Base-by-base conservation (phyloP, 23 red algal species). In the Gracilaria gracilis region DNA sequence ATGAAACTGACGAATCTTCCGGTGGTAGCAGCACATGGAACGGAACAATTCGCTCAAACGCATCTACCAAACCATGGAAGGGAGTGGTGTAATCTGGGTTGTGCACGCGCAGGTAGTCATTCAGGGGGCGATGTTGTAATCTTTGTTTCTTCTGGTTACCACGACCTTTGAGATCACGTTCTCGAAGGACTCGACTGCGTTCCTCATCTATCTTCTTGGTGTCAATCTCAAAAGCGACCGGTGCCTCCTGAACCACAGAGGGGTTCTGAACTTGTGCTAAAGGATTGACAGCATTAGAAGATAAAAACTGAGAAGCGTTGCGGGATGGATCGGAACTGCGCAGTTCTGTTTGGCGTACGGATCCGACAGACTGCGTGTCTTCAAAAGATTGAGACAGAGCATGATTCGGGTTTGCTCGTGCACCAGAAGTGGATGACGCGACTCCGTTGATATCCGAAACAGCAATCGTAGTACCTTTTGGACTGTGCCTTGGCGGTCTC, bases 41-140 rank as follows among this genome's bases (percentile, higher is more conserved):
- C 3, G 76, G 76, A 27, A 81, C 49, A 20, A 81, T 58, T 81
- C 76, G 76, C 33, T 81, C 76, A 33, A 54, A 81, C 27, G 76
- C 76, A 32, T 81, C 76, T 27, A 58, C 49, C 28, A 81, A 59
- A 17, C 76, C 76, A 28, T 55, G 54, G 31, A 81, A 81, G 19
- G 76, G 76, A 19, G 76, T 58, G 13, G 29, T 81, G 54, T 81
- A 81, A 81, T 81, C 76, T 8, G 76, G 76, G 27, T 81, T 81
- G 27, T 58, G 54, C 29, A 81, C 76, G 8, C 76, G 76, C 37
- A 46, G 12, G 47, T 58, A 58, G 49, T 81, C 76, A 36, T 81
- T 59, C 47, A 16, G 15, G 5, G 76, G 76, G 17, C 49, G n/a
- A 36, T 54, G 27, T 13, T 55, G 49, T 24, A 81, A 20, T 55